These are phyloP conservation scores for Dactylellina cionopaga DNA, from an alignment of 2,329 filamentous ascomycete species.

Conservation along the genomic window DNA sequence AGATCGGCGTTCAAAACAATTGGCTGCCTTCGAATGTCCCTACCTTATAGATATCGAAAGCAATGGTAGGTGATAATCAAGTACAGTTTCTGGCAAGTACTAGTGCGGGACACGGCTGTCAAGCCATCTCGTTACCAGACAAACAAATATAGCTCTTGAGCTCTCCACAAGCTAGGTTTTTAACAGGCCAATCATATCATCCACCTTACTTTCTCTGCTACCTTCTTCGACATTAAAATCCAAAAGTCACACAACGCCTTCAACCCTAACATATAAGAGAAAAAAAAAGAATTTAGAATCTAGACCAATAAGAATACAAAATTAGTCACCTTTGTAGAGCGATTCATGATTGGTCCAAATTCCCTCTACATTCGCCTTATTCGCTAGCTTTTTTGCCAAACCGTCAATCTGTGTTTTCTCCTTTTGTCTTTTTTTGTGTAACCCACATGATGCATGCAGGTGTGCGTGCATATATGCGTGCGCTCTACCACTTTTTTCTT, in stretches of 20 bases:
- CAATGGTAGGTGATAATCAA: not conserved
- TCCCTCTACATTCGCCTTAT: not conserved
- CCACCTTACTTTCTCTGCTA: too few species aligned
- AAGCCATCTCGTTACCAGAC: too few species aligned
- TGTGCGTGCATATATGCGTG: slow-evolving; percentile 9
- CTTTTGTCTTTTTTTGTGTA: slow-evolving; percentile 16
- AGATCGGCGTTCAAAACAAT: not conserved
- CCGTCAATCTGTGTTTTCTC: not conserved
- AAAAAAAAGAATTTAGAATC: not conserved
- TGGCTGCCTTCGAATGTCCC: not conserved
- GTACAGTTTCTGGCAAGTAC: too few species aligned
- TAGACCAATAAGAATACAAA: not conserved
- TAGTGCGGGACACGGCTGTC: too few species aligned
- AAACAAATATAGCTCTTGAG: too few species aligned
- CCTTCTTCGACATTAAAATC: too few species aligned
- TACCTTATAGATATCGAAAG: not conserved
- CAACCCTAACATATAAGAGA: too few species aligned
- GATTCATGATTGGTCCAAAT: too few species aligned
- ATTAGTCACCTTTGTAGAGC: too few species aligned
- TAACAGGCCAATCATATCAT: too few species aligned
- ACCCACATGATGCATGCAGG: slow-evolving; percentile 48
- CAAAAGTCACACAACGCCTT: too few species aligned
- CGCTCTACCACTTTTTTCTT: not conserved
- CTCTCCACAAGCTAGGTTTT: too few species aligned
- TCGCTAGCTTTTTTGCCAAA: not conserved